Percentiles rank a stretch among this genome's conserved stretches.
Conservation (phyloP, 2,329 filamentous ascomycete species). For the Cladophialophora psammophila region DNA sequence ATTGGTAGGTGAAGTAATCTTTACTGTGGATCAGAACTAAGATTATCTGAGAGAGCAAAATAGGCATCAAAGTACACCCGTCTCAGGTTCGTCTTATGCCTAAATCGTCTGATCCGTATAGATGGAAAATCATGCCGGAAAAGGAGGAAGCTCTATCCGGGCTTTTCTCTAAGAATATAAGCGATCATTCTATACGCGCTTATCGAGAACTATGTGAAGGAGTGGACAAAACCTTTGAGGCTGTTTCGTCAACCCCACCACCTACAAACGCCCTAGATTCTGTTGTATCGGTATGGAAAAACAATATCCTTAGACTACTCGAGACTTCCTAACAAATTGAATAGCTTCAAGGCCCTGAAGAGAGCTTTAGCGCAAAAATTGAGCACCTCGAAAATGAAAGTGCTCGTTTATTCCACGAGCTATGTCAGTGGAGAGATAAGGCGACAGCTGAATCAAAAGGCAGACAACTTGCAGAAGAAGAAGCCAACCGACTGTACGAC, state of each 20-base stretch:
- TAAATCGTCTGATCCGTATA: background rate
- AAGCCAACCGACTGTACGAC: conserved; percentile 6
- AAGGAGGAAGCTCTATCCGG: too few species aligned
- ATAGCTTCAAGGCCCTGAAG: background rate
- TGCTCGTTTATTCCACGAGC: conserved; percentile 4
- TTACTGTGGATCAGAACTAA: too few species aligned
- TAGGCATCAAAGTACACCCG: conserved; percentile 9
- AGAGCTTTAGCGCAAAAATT: background rate
- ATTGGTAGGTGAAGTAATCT: too few species aligned
- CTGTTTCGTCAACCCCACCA: background rate
- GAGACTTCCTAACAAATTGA: background rate
- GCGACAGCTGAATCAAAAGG: conserved; percentile 9
- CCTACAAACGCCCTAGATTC: background rate
- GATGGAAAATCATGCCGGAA: conserved; percentile 12
- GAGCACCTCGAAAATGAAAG: background rate
- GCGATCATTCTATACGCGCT: too few species aligned
- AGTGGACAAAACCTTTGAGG: background rate
- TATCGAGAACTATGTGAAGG: background rate
- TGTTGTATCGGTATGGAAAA: background rate
- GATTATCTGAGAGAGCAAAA: conserved; percentile 4
- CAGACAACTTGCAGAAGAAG: conserved; percentile 12
- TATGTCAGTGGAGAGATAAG: conserved; percentile 14
- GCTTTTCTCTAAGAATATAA: too few species aligned
- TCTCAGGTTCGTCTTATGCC: too few species aligned
- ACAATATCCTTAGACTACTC: background rate